Base-by-base conservation (phyloP, 495 filamentous ascomycete genomes). In the Hypoxylon cercidicola region DNA sequence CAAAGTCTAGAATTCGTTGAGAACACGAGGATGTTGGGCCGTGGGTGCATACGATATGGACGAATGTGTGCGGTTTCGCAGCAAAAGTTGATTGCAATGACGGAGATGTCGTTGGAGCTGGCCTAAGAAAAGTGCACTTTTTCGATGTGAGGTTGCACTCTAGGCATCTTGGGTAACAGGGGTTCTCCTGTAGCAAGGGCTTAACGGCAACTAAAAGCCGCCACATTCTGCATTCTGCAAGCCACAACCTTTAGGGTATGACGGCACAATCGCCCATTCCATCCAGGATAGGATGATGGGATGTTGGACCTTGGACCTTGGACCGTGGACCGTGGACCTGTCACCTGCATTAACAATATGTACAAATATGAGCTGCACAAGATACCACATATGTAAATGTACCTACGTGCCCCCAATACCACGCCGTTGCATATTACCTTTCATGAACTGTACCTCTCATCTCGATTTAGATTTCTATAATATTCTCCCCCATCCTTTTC, bases 21-120 rank as follows among this genome's bases (percentile, higher is more conserved):
- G 49, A 63, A 63, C 30, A 68, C 64, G 65, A 68, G 51, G 30
- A 37, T 52, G 50, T 68, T 68, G 65, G 65, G 55, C 60, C 60
- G 52, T 15, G 35, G 37, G n/a, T 60, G 55, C 55, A 64, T 55
- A 48, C 35, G 34, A 55, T 51, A 64, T 50, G 65, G 60, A 10
- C 64, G 15, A 68, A 68, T 46, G 45, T 53, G 23, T 54, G 19
- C 19, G 23, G n/a, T 49, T 45, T 28, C 44, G 53, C 20, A 32
- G 58, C n/a, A 58, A 34, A 34, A 25, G 12, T 15, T 43, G 16
- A 40, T 52, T 16, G 30, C 48, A 55, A 55, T 30, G 49, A 56
- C 20, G 28, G 57, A 56, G 51, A 62, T 62, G 60, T 63, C 39
- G 64, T 68, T 63, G 60, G 65, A 41, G 54, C 8, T 39, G 43